A percentile compares a stretch with the other conserved stretches of the same genome.
These are phyloP conservation scores for Quercus tomentella DNA, from an alignment of 331 rosid species.

Conservation along the genomic window DNA sequence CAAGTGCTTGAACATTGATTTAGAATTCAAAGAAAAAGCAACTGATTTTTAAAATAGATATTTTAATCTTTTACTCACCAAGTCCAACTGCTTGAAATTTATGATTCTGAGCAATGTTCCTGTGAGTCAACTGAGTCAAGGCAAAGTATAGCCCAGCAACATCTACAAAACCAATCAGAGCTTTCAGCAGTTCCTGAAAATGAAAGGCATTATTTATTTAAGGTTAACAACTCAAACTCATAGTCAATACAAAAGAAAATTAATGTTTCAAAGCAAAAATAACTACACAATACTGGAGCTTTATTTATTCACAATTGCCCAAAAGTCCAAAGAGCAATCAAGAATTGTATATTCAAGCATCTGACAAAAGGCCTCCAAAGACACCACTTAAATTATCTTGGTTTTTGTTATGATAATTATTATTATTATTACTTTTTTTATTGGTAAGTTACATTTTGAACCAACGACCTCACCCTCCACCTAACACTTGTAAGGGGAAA, in stretches of 20 bases:
- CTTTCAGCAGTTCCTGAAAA: slow-evolving; percentile 86
- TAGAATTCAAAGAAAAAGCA: neutral
- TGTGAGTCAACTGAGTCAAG: slow-evolving; percentile 96
- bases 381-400: neutral
- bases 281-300: neutral
- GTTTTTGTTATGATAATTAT: too few relatives aligned
- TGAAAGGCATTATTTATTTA: slow-evolving; percentile 2
- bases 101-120: slow-evolving; percentile 95
- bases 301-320: neutral
- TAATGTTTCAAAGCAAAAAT: neutral
- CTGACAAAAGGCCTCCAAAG: neutral
- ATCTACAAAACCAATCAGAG: slow-evolving; percentile 83
- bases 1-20: neutral
- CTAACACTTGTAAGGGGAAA: too few relatives aligned
- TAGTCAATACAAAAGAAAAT: neutral
- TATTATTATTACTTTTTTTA: too few relatives aligned
- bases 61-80: slow-evolving; percentile 51
- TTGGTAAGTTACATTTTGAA: too few relatives aligned
- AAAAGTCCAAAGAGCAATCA: neutral
- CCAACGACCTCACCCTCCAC: too few relatives aligned
- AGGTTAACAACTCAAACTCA: neutral
- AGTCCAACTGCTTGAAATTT: slow-evolving; percentile 99
- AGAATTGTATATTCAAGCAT: neutral
- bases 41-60: neutral
- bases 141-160: slow-evolving; percentile 98